Evolutionary conservation across 2,329 filamentous ascomycete species (phyloP).

Genomic region (Claviceps quebecensis): DNA sequence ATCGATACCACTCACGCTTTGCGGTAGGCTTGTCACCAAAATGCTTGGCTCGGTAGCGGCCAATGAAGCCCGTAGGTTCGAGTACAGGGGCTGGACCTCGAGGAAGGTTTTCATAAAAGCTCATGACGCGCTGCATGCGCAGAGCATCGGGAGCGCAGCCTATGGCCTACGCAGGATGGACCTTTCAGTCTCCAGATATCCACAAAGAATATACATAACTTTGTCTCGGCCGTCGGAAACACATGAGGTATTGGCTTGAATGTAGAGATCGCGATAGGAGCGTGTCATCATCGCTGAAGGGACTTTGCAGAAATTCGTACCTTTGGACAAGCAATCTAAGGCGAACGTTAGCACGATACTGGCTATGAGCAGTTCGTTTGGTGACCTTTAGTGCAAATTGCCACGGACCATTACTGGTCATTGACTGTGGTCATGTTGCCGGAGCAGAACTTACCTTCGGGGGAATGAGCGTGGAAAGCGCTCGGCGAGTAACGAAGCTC

Average conservation of each 20-base stretch:
- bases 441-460: slow-evolving; percentile 61
- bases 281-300: neutral
- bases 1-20: slow-evolving; percentile 70
- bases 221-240: neutral
- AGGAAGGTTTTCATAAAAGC: slow-evolving; percentile 97
- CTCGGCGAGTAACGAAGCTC: slow-evolving; percentile 84
- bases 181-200: slow-evolving; percentile 19
- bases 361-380: slow-evolving; percentile 2
- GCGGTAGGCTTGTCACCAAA: slow-evolving; percentile 87
- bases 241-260: neutral
- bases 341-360: slow-evolving; percentile 11
- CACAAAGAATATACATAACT: neutral
- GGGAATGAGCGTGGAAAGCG: slow-evolving; percentile 95
- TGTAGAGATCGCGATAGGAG: too few relatives aligned
- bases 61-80: slow-evolving; percentile 69
- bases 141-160: slow-evolving; percentile 89
- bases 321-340: slow-evolving; percentile 66
- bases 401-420: too few relatives aligned
- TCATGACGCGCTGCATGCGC: slow-evolving; percentile 95
- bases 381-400: too few relatives aligned
- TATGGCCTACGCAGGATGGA: slow-evolving; percentile 52
- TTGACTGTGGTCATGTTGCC: neutral
- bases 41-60: slow-evolving; percentile 81
- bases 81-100: slow-evolving; percentile 76
- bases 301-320: slow-evolving; percentile 30